Percentiles rank a stretch among this genome's conserved stretches.
These are phyloP conservation scores for Fraxinus ornus DNA, from an alignment of 305 asterid species.

Conservation along the genomic window DNA sequence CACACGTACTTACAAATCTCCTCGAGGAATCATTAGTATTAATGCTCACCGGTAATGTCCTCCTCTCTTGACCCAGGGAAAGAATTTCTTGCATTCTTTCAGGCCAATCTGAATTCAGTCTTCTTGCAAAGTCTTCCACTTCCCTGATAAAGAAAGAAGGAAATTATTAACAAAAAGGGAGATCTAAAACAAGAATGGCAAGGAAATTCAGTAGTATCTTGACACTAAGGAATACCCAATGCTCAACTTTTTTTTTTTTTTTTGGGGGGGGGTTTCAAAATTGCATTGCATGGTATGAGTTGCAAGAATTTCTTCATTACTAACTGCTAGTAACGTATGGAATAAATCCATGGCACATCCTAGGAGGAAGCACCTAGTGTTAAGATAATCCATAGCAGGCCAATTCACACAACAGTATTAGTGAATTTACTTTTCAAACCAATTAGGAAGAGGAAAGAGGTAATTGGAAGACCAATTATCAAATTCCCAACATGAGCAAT, in stretches of 20 bases:
- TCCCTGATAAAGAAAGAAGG: constrained; percentile 57
- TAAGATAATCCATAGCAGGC: neutral
- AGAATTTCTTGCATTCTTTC: constrained; percentile 85
- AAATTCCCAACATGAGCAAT: neutral
- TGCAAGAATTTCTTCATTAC: neutral
- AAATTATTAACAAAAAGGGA: neutral
- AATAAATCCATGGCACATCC: neutral
- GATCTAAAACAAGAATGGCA: neutral
- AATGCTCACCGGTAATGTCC: constrained; percentile 46
- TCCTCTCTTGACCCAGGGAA: constrained; percentile 75
- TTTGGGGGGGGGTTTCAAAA: neutral
- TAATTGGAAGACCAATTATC: neutral
- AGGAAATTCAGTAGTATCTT: neutral
- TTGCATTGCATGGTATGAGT: neutral
- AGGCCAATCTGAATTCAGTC: constrained; percentile 91
- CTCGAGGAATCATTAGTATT: constrained; percentile 71
- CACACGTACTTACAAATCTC: constrained; percentile 54
- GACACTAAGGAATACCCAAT: neutral
- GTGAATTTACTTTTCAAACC: neutral
- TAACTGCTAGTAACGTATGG: neutral
- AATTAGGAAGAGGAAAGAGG: neutral
- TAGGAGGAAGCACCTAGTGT: neutral
- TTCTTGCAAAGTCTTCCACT: constrained; percentile 95
- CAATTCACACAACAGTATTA: neutral
- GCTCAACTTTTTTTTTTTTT: neutral